Conservation (phyloP, 169 alveolate genomes). For the Blepharisma undulans region DNA sequence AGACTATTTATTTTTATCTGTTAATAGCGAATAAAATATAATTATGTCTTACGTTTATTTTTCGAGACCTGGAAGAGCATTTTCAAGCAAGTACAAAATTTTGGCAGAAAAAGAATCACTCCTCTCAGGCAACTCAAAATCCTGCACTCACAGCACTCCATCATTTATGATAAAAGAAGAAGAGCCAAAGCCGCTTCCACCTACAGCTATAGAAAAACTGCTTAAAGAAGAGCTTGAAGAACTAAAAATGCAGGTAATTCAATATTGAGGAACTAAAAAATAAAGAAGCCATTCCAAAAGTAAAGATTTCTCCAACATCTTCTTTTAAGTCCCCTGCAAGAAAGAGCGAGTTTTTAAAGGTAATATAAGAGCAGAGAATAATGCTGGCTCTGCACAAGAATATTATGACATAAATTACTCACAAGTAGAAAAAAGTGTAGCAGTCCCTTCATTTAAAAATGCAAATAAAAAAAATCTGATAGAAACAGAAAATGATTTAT, state of each 20-base stretch:
- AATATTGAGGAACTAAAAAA: not conserved
- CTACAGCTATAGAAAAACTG: not conserved
- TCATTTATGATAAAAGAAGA: not conserved
- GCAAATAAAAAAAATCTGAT: not conserved
- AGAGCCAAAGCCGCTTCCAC: not conserved
- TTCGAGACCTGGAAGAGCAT: slow-evolving; percentile 7
- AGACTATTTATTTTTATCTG: no score
- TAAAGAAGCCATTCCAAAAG: not conserved
- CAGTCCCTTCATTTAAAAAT: not conserved
- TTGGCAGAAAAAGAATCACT: not conserved
- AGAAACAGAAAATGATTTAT: not conserved
- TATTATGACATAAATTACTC: not conserved
- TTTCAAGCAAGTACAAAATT: not conserved
- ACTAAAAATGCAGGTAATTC: not conserved
- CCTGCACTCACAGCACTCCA: not conserved
- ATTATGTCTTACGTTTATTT: not conserved
- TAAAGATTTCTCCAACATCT: not conserved
- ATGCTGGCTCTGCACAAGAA: not conserved
- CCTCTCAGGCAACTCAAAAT: not conserved
- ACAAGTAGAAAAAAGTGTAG: not conserved
- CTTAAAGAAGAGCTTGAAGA: not conserved
- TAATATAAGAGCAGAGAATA: not conserved
- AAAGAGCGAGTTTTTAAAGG: not conserved
- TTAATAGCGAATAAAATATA: no score
- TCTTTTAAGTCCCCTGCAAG: not conserved